A percentile compares a stretch with the other conserved stretches of the same genome.
Evolutionary conservation across 352 stramenopile genomes (phyloP).

Genomic region (Hyaloperonospora arabidopsidis): DNA sequence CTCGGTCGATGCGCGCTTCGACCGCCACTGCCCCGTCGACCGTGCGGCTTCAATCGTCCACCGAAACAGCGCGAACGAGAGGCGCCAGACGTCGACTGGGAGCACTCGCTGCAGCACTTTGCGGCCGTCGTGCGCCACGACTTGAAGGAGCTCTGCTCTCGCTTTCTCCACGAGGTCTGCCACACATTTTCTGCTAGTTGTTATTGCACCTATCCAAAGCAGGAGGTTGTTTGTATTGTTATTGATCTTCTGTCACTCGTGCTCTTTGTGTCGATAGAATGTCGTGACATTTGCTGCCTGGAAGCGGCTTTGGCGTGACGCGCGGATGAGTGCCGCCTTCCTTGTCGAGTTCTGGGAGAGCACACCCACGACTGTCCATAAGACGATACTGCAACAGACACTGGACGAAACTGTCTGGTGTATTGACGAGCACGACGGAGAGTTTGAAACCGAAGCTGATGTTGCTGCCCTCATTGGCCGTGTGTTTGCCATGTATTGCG

Average conservation of each 20-base stretch:
- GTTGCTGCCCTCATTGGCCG: constrained; percentile 31
- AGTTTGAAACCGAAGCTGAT: constrained; percentile 14
- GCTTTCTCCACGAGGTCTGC: constrained; percentile 28
- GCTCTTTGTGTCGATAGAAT: constrained; percentile 11
- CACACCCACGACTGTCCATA: constrained; percentile 44
- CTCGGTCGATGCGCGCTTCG: constrained; percentile 1
- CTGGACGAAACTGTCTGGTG: constrained; percentile 40
- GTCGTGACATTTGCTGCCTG: constrained; percentile 33
- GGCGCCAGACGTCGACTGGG: constrained; percentile 23
- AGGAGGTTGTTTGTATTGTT: background rate
- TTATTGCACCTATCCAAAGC: background rate
- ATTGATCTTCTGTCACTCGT: background rate
- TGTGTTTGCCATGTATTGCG: constrained; percentile 56
- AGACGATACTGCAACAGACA: constrained; percentile 46
- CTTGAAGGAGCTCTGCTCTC: constrained; percentile 29
- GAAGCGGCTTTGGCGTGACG: constrained; percentile 42
- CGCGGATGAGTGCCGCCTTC: constrained; percentile 47
- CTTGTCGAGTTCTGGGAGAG: constrained; percentile 78
- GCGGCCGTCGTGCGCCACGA: constrained; percentile 29
- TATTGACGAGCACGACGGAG: constrained; percentile 23
- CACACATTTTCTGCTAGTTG: background rate
- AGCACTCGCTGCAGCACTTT: constrained; percentile 35
- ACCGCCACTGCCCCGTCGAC: constrained; percentile 19
- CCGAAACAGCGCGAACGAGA: constrained; percentile 20
- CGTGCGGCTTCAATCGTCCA: constrained; percentile 7